phyloP scores from a whole-genome alignment of 805 yeast species.

The Metschnikowia corniflorae region DNA sequence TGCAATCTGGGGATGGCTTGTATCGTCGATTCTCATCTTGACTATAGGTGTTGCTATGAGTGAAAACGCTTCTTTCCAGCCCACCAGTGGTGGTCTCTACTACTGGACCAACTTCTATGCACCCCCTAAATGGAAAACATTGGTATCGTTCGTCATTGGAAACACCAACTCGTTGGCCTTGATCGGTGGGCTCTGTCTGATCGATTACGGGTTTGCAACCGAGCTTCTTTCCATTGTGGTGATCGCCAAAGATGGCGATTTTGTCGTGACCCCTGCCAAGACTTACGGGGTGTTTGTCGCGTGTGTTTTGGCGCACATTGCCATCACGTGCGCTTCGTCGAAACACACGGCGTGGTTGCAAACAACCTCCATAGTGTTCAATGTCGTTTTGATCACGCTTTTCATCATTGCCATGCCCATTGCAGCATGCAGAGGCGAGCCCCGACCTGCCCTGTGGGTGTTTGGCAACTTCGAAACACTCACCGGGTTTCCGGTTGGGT shows the following conservation, averaged over 20 bases:
- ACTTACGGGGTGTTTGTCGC: slow-evolving; percentile 67
- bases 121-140: slow-evolving; percentile 36
- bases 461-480: slow-evolving; percentile 51
- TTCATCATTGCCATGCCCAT: slow-evolving; percentile 64
- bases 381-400: slow-evolving; percentile 49
- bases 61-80: slow-evolving; percentile 64
- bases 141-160: slow-evolving; percentile 47
- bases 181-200: slow-evolving; percentile 62
- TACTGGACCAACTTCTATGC: slow-evolving; percentile 66
- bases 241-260: slow-evolving; percentile 51
- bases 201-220: slow-evolving; percentile 64
- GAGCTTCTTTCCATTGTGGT: slow-evolving; percentile 59
- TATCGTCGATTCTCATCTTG: slow-evolving; percentile 53
- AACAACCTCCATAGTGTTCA: slow-evolving; percentile 52
- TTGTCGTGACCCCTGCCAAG: slow-evolving; percentile 49
- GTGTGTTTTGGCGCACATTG: slow-evolving; percentile 49
- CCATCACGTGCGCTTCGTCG: slow-evolving; percentile 55
- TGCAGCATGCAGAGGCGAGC: slow-evolving; percentile 41
- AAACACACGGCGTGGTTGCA: slow-evolving; percentile 56
- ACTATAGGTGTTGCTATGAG: slow-evolving; percentile 61
- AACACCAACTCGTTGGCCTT: slow-evolving; percentile 65
- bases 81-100: slow-evolving; percentile 74
- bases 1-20: slow-evolving; percentile 71
- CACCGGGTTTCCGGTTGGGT: slow-evolving; percentile 57
- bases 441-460: slow-evolving; percentile 51